phyloP scores from a whole-genome alignment of 306 rosid genomes.

The Acmispon strigosus region DNA sequence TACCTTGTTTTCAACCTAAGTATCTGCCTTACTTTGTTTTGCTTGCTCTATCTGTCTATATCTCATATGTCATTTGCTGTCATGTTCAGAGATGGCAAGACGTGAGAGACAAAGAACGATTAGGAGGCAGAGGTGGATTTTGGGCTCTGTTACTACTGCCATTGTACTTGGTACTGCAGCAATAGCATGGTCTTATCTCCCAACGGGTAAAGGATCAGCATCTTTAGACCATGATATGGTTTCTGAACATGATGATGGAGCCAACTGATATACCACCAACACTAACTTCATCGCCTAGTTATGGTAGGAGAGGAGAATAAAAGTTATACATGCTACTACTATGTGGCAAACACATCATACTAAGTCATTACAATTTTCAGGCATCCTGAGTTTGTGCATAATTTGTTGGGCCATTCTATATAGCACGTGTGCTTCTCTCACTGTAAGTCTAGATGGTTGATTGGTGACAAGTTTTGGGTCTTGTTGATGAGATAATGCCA shows the following conservation, averaged over 20 bases:
- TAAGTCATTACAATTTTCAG: slow-evolving; percentile 31
- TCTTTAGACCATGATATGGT: slow-evolving; percentile 25
- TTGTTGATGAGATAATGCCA: slow-evolving; percentile 20
- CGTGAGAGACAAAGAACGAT: slow-evolving; percentile 65
- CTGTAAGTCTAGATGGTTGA: slow-evolving; percentile 23
- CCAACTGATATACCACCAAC: slow-evolving; percentile 31
- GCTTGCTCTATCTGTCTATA: not conserved
- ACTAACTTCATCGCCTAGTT: slow-evolving; percentile 23
- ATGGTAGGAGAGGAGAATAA: slow-evolving; percentile 47
- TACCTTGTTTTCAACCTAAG: not conserved
- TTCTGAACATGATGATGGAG: slow-evolving; percentile 35
- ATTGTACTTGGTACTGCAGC: slow-evolving; percentile 61
- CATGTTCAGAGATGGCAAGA: slow-evolving; percentile 60
- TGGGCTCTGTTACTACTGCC: slow-evolving; percentile 76
- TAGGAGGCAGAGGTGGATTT: slow-evolving; percentile 79
- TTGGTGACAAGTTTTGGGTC: slow-evolving; percentile 14
- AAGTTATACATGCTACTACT: slow-evolving; percentile 31
- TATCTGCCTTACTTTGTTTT: slow-evolving; percentile 1
- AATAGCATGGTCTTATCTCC: slow-evolving; percentile 71
- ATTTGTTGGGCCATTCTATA: slow-evolving; percentile 5
- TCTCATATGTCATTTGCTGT: slow-evolving; percentile 10
- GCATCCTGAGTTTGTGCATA: slow-evolving; percentile 44
- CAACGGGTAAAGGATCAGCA: slow-evolving; percentile 42
- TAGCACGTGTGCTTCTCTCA: slow-evolving; percentile 13
- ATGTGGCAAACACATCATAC: slow-evolving; percentile 35